Conservation (phyloP, 169 alveolate species). For the Ichthyophthirius multifiliis region DNA sequence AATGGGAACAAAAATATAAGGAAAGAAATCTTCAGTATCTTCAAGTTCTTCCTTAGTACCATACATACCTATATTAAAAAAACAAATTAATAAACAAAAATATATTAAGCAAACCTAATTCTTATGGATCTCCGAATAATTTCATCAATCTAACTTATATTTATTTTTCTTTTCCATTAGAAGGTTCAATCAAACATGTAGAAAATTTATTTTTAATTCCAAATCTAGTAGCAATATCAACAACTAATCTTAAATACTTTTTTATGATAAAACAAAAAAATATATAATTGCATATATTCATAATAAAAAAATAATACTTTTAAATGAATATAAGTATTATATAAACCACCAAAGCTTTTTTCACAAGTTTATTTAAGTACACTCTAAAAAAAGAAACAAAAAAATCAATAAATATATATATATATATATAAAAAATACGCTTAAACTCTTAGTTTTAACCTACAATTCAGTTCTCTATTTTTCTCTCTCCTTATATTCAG, state of each 20-base stretch:
- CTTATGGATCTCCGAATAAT: conserved; percentile 1
- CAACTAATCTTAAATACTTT: conserved; percentile 21
- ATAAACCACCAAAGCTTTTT: conserved; percentile 28
- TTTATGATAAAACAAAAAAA: not conserved
- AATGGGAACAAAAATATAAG: conserved; percentile 60
- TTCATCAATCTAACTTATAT: conserved; percentile 24
- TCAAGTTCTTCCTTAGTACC: conserved; percentile 61
- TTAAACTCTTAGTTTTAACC: conserved; percentile 13
- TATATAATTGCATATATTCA: too few relatives aligned
- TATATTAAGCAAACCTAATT: not conserved
- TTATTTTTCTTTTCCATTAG: conserved; percentile 29
- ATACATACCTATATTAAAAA: conserved; percentile 31
- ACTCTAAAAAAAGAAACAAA: not conserved
- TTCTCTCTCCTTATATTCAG: conserved; percentile 16
- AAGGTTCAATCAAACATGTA: conserved; percentile 10
- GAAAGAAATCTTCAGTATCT: conserved; percentile 71
- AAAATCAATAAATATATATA: not conserved
- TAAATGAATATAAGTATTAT: conserved; percentile 27
- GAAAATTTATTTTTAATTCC: not conserved
- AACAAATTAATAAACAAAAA: not conserved
- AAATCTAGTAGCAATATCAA: conserved; percentile 42
- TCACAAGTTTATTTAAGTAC: conserved; percentile 34
- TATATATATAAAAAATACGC: not conserved
- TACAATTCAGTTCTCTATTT: conserved; percentile 13
- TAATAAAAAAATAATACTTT: not conserved